phyloP scores from a whole-genome alignment of 768 basidiomycete genomes.

The Termitomyces sp. region DNA sequence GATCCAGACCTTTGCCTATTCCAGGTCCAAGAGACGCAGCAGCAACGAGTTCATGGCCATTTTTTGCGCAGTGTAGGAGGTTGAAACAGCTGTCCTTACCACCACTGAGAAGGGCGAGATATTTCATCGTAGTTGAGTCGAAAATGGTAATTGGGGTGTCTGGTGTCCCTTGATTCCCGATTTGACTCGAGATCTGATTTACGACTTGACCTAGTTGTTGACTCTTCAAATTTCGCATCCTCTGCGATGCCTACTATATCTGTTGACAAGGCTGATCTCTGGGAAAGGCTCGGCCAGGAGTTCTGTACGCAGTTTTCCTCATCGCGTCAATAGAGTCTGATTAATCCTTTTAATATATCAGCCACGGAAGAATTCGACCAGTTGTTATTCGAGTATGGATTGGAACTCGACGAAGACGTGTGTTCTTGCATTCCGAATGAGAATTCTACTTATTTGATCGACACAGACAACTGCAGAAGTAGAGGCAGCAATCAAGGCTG shows the following conservation, averaged over 20 bases:
- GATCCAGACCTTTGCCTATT: conserved; percentile 71
- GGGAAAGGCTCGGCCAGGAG: conserved; percentile 73
- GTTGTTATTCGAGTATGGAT: conserved; percentile 94
- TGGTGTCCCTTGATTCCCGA: conserved; percentile 14
- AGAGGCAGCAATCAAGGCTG: conserved; percentile 74
- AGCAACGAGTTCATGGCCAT: conserved; percentile 84
- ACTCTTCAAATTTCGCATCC: conserved; percentile 12
- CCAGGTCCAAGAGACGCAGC: conserved; percentile 85
- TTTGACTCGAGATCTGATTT: conserved; percentile 27
- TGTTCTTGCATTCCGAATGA: conserved; percentile 16
- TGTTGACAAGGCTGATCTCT: conserved; percentile 94
- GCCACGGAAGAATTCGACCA: conserved; percentile 93
- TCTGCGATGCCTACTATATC: conserved; percentile 86
- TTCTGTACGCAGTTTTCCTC: conserved; percentile 53
- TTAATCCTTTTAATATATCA: conserved; percentile 27
- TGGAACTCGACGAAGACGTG: conserved; percentile 98
- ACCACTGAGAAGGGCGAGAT: conserved; percentile 90
- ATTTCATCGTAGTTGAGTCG: conserved; percentile 57
- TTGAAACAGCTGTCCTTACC: conserved; percentile 99
- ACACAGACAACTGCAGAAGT: conserved; percentile 86
- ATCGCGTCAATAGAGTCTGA: neutral
- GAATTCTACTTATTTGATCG: neutral
- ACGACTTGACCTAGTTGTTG: conserved; percentile 1
- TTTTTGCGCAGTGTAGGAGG: conserved; percentile 78
- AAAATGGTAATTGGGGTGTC: conserved; percentile 15